Evolutionary conservation across 2,329 filamentous ascomycete species (phyloP).

Genomic region (Diplodia scrobiculata): DNA sequence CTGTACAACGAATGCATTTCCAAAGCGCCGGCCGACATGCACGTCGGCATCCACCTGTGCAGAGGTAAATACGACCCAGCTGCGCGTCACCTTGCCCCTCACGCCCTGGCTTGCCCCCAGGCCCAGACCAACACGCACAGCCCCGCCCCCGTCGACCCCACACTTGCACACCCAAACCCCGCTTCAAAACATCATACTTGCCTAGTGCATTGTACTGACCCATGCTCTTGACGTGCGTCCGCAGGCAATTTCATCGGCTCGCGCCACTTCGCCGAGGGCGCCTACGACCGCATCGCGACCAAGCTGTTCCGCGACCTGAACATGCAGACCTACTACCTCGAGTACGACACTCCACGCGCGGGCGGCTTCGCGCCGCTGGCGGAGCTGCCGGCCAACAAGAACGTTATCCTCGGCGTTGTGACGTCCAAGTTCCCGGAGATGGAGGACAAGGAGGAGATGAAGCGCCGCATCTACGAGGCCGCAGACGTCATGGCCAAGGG

Average conservation of each 20-base stretch:
- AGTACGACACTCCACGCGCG: conserved; percentile 50
- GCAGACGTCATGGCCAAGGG: conserved; percentile 69
- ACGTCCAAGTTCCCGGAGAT: conserved; percentile 48
- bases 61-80: conserved; percentile 32
- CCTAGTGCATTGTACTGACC: background rate
- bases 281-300: conserved; percentile 48
- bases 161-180: background rate
- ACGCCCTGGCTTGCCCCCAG: conserved; percentile 37
- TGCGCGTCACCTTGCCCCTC: background rate
- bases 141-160: conserved; percentile 30
- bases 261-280: conserved; percentile 49
- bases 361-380: conserved; percentile 50
- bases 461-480: conserved; percentile 45
- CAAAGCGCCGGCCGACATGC: conserved; percentile 66
- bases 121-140: background rate
- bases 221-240: background rate
- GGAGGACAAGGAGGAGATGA: conserved; percentile 49
- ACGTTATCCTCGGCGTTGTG: conserved; percentile 48
- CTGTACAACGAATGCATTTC: conserved; percentile 71
- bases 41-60: conserved; percentile 74
- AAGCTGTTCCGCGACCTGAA: conserved; percentile 39
- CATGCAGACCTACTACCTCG: conserved; percentile 41
- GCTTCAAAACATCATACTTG: background rate
- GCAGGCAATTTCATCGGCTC: conserved; percentile 49
- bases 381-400: conserved; percentile 47